Percentiles rank a stretch among this genome's conserved stretches.
Evolutionary conservation across 805 yeast genomes (phyloP).

Genomic region (Allodekkera sacchari): DNA sequence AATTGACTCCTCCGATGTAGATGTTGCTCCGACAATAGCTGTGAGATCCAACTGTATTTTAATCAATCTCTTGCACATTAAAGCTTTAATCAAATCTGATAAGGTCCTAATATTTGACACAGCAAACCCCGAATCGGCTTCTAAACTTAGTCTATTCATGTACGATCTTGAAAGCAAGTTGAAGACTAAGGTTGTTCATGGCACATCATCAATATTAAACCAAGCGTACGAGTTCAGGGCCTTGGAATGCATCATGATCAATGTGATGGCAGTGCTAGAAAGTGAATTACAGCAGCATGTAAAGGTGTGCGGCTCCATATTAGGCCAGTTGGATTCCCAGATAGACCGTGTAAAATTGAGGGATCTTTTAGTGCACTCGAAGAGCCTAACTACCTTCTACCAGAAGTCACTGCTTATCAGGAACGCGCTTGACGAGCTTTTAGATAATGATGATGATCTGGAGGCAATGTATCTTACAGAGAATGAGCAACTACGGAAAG

Average conservation of each 20-base stretch:
- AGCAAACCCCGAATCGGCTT: constrained; percentile 51
- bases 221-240: constrained; percentile 76
- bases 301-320: constrained; percentile 49
- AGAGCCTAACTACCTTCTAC: constrained; percentile 60
- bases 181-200: constrained; percentile 27
- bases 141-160: constrained; percentile 66
- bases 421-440: constrained; percentile 71
- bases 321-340: constrained; percentile 67
- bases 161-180: constrained; percentile 77
- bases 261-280: constrained; percentile 73
- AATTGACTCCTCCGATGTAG: constrained; percentile 64
- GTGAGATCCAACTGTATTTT: constrained; percentile 72
- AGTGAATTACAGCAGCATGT: constrained; percentile 60
- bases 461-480: constrained; percentile 69
- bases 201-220: constrained; percentile 21
- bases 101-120: constrained; percentile 80
- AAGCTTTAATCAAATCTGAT: constrained; percentile 80
- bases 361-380: constrained; percentile 66
- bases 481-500: constrained; percentile 10
- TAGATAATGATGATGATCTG: constrained; percentile 82
- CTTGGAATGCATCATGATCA: constrained; percentile 71
- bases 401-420: constrained; percentile 71
- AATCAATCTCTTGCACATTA: constrained; percentile 76
- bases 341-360: constrained; percentile 69
- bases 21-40: constrained; percentile 83